Conservation (phyloP, 139 green algal genomes). For the Coelastrella sp. region DNA sequence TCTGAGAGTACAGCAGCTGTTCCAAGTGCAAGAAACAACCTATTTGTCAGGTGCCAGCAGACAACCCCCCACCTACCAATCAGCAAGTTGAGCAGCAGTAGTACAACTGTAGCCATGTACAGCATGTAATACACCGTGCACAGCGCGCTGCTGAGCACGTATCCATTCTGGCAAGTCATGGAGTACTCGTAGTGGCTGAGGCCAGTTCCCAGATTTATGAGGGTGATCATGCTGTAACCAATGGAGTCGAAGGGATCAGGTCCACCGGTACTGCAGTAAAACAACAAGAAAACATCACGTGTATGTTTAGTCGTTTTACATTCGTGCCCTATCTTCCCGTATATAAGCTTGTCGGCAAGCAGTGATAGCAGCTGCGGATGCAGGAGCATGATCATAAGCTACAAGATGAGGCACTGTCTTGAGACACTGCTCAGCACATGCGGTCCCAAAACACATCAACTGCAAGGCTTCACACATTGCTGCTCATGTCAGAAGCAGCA, state of each 20-base stretch:
- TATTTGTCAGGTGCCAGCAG: too few species aligned
- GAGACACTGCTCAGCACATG: too few species aligned
- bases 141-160: constrained; percentile 55
- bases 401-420: too few species aligned
- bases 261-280: neutral
- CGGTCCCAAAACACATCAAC: too few species aligned
- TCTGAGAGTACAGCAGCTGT: too few species aligned
- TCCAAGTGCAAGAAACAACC: too few species aligned
- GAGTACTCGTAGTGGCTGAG: constrained; percentile 63
- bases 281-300: neutral
- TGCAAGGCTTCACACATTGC: too few species aligned
- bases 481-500: too few species aligned
- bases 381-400: too few species aligned
- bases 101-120: constrained; percentile 59
- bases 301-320: neutral
- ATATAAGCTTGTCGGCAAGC: too few species aligned
- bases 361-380: too few species aligned
- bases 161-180: constrained; percentile 37
- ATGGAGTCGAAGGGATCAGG: constrained; percentile 29
- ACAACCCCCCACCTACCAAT: constrained; percentile 43
- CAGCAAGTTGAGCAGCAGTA: constrained; percentile 66
- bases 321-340: too few species aligned
- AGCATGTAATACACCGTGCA: constrained; percentile 64
- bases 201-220: constrained; percentile 48
- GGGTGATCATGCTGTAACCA: constrained; percentile 43